Evolutionary conservation across 176 grass and related monocot species (phyloP).

Genomic region (Tillandsia fasciculata): DNA sequence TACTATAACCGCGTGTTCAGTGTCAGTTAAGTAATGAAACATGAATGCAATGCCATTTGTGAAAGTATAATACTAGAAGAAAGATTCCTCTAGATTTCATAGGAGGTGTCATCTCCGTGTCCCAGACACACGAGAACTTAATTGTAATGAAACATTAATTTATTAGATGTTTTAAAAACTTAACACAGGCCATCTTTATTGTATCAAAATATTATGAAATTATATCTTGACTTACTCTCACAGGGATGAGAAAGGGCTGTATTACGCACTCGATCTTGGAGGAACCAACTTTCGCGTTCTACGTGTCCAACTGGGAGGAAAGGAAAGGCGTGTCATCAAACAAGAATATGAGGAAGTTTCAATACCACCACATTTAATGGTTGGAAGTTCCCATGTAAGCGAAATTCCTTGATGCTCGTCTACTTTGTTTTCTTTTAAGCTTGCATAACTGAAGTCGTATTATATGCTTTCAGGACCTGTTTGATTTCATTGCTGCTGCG

Average conservation of each 20-base stretch:
- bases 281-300: slow-evolving; percentile 79
- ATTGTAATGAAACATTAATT: background rate
- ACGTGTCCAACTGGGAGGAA: slow-evolving; percentile 60
- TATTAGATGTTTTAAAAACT: background rate
- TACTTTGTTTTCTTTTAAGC: background rate
- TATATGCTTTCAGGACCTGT: slow-evolving; percentile 56
- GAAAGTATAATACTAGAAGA: no score
- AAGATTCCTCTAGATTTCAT: no score
- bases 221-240: slow-evolving; percentile 6
- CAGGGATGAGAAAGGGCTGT: slow-evolving; percentile 53
- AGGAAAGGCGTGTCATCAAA: slow-evolving; percentile 47
- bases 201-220: background rate
- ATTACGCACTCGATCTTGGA: slow-evolving; percentile 84
- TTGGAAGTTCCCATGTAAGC: slow-evolving; percentile 47
- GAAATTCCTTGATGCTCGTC: background rate
- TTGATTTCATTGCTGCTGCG: slow-evolving; percentile 61
- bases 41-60: no score
- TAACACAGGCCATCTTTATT: background rate
- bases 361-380: slow-evolving; percentile 64
- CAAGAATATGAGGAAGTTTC: slow-evolving; percentile 55
- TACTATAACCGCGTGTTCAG: no score
- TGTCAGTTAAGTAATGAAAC: no score
- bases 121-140: background rate
- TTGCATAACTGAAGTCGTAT: background rate
- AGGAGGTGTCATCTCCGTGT: no score